Evolutionary conservation across 495 filamentous ascomycete genomes (phyloP).

Genomic region (Darksidea phi): DNA sequence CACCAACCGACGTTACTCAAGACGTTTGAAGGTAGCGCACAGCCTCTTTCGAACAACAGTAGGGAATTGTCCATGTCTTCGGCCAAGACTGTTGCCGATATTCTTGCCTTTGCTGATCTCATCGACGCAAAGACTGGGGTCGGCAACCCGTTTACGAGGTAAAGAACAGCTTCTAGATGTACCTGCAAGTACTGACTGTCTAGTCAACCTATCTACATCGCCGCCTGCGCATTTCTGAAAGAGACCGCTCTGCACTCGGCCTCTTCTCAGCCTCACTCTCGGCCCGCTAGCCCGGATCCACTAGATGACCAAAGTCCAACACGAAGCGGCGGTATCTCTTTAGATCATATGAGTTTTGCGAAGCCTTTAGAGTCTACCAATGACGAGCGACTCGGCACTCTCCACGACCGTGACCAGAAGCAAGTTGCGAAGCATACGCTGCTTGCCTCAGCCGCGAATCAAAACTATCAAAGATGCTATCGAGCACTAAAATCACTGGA

Average conservation of each 20-base stretch:
- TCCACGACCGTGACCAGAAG: slow-evolving; percentile 22
- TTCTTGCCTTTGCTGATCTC: slow-evolving; percentile 73
- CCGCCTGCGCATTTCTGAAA: slow-evolving; percentile 80
- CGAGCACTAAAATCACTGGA: slow-evolving; percentile 74
- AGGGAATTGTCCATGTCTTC: slow-evolving; percentile 82
- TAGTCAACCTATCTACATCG: slow-evolving; percentile 86
- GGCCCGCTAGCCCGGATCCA: slow-evolving; percentile 37
- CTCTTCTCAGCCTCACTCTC: slow-evolving; percentile 56
- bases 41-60: slow-evolving; percentile 71
- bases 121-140: slow-evolving; percentile 78
- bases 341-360: slow-evolving; percentile 49
- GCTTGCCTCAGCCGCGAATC: slow-evolving; percentile 69
- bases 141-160: slow-evolving; percentile 74
- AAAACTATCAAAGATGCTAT: slow-evolving; percentile 79
- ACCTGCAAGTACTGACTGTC: slow-evolving; percentile 2
- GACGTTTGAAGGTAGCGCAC: slow-evolving; percentile 67
- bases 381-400: slow-evolving; percentile 6
- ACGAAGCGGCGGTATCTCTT: slow-evolving; percentile 12
- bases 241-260: slow-evolving; percentile 63
- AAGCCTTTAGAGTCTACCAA: slow-evolving; percentile 7
- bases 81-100: slow-evolving; percentile 85
- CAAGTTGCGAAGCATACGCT: slow-evolving; percentile 61
- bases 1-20: slow-evolving; percentile 79
- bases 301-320: slow-evolving; percentile 9
- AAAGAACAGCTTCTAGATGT: not conserved